Percentiles rank a stretch among this genome's conserved stretches.
Conservation (phyloP, 352 stramenopile genomes). For the Phytophthora sp. region DNA sequence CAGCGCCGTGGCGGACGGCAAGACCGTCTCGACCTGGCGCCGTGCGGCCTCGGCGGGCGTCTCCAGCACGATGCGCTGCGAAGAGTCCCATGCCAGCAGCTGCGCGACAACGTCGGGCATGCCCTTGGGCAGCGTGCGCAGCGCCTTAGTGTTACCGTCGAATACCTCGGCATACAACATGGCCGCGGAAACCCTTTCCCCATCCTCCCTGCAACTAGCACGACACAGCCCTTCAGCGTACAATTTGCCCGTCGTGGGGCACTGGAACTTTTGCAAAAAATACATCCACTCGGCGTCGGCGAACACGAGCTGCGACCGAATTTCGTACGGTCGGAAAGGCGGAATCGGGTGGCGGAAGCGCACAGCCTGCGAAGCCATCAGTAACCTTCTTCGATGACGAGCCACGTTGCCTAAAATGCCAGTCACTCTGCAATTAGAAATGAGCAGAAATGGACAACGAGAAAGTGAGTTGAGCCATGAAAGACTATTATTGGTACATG, state of each 20-base stretch:
- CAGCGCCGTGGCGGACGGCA: slow-evolving; percentile 1
- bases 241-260: slow-evolving; percentile 58
- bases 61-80: slow-evolving; percentile 40
- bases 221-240: slow-evolving; percentile 64
- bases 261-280: slow-evolving; percentile 65
- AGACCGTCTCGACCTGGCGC: slow-evolving; percentile 26
- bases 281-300: slow-evolving; percentile 64
- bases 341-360: slow-evolving; percentile 64
- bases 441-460: slow-evolving; percentile 9
- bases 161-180: slow-evolving; percentile 43
- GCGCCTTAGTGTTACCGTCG: slow-evolving; percentile 12
- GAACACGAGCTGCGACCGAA: slow-evolving; percentile 56
- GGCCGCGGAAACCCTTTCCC: slow-evolving; percentile 21
- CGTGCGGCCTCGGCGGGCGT: slow-evolving; percentile 15
- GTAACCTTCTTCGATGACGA: slow-evolving; percentile 60
- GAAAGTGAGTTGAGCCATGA: too few species aligned
- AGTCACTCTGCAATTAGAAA: slow-evolving; percentile 38
- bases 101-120: slow-evolving; percentile 54
- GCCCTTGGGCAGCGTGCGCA: slow-evolving; percentile 26
- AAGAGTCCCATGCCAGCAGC: slow-evolving; percentile 53
- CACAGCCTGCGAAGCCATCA: slow-evolving; percentile 63
- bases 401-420: slow-evolving; percentile 57
- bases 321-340: slow-evolving; percentile 64
- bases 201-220: slow-evolving; percentile 38
- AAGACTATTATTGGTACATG: too few species aligned